A percentile compares a stretch with the other conserved stretches of the same genome.
Evolutionary conservation across 1,139 yeast genomes (phyloP).

Genomic region (Magnusiomyces paraingens): DNA sequence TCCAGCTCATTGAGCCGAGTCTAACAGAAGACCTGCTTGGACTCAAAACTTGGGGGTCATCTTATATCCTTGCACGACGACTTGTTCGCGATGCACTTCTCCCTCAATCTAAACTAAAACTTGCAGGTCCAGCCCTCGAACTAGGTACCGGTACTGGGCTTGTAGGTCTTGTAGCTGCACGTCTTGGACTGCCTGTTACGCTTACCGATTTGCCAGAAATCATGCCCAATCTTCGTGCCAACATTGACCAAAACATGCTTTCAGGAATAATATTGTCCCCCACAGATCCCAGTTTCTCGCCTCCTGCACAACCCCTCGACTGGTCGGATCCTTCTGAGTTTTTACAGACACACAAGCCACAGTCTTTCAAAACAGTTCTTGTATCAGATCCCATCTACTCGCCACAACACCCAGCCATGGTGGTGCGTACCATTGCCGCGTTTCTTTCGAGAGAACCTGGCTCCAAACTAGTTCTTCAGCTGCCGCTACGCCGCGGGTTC

Average conservation of each 20-base stretch:
- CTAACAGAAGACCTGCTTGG: slow-evolving; percentile 84
- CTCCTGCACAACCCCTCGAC: slow-evolving; percentile 52
- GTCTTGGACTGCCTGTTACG: slow-evolving; percentile 45
- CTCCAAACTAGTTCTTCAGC: slow-evolving; percentile 50
- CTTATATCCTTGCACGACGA: slow-evolving; percentile 59
- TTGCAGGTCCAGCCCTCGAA: slow-evolving; percentile 53
- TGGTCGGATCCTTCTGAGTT: slow-evolving; percentile 56
- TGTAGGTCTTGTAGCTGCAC: slow-evolving; percentile 60
- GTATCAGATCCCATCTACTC: slow-evolving; percentile 89
- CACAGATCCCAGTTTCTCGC: no score
- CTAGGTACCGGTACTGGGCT: slow-evolving; percentile 94
- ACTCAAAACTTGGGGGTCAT: slow-evolving; percentile 93
- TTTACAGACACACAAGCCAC: slow-evolving; percentile 18
- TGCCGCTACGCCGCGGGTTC: slow-evolving; percentile 66
- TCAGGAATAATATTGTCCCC: slow-evolving; percentile 19
- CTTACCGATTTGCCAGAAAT: slow-evolving; percentile 80
- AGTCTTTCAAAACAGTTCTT: slow-evolving; percentile 50
- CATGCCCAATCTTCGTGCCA: slow-evolving; percentile 55
- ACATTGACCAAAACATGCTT: slow-evolving; percentile 48
- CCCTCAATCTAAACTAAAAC: slow-evolving; percentile 4
- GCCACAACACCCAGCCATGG: slow-evolving; percentile 68
- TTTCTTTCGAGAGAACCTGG: slow-evolving; percentile 38
- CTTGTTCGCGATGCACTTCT: slow-evolving; percentile 32
- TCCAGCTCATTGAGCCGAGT: slow-evolving; percentile 70
- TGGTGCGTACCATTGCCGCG: slow-evolving; percentile 48